phyloP scores from a whole-genome alignment of 2,329 filamentous ascomycete genomes.

The Arthrinium puccinioides region DNA sequence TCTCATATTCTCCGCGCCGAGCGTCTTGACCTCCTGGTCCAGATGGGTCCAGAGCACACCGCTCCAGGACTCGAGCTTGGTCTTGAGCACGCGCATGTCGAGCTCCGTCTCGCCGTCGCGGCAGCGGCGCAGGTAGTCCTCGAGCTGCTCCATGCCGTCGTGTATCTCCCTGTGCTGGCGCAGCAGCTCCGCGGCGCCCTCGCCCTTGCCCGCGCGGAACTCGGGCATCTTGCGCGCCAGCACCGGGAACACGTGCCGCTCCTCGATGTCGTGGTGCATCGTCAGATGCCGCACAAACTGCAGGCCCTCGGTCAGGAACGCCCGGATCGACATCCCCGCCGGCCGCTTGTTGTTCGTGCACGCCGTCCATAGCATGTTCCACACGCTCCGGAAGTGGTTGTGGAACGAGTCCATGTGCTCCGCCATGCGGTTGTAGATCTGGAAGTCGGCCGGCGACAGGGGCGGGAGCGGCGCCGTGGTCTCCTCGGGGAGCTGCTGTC shows the following conservation, averaged over 20 bases:
- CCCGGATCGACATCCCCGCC: slow-evolving; percentile 54
- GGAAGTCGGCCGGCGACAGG: slow-evolving; percentile 60
- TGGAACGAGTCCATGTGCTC: slow-evolving; percentile 66
- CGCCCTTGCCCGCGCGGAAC: slow-evolving; percentile 41
- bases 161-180: slow-evolving; percentile 76
- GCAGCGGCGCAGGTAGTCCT: slow-evolving; percentile 58
- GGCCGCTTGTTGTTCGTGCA: slow-evolving; percentile 54
- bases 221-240: slow-evolving; percentile 73
- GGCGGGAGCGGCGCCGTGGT: slow-evolving; percentile 40
- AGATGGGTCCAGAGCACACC: slow-evolving; percentile 74
- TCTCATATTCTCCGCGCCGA: slow-evolving; percentile 84
- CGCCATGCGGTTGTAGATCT: slow-evolving; percentile 63
- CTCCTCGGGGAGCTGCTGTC: neutral
- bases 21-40: slow-evolving; percentile 71
- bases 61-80: slow-evolving; percentile 71
- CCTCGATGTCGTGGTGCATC: slow-evolving; percentile 77
- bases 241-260: slow-evolving; percentile 71
- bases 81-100: slow-evolving; percentile 52
- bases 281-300: slow-evolving; percentile 65
- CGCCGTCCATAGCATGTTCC: slow-evolving; percentile 63
- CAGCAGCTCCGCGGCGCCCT: slow-evolving; percentile 53
- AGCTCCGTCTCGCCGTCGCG: slow-evolving; percentile 54
- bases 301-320: slow-evolving; percentile 63
- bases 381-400: slow-evolving; percentile 67
- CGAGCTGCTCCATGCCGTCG: slow-evolving; percentile 60